Conservation (phyloP, 208 protist species). For the Trypanosoma avium region DNA sequence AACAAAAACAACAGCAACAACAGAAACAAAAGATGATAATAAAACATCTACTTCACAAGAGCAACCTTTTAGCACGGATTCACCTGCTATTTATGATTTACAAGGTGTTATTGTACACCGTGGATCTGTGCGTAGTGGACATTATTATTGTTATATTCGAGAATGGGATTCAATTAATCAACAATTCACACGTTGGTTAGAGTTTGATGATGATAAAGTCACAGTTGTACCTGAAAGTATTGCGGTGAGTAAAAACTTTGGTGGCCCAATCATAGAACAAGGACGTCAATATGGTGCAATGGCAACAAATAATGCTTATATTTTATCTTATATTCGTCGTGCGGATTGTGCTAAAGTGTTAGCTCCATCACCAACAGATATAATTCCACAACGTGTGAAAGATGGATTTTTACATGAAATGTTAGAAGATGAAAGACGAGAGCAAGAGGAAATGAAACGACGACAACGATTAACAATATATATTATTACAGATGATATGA, state of each 20-base stretch:
- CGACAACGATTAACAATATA: constrained; percentile 41
- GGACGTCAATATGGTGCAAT: constrained; percentile 11
- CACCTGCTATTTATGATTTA: constrained; percentile 82
- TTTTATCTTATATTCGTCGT: constrained; percentile 82
- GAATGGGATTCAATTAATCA: constrained; percentile 58
- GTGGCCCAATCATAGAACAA: constrained; percentile 21
- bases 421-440: constrained; percentile 47
- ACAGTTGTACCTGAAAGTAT: constrained; percentile 50
- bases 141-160: constrained; percentile 91
- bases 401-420: constrained; percentile 53
- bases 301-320: constrained; percentile 66
- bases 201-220: constrained; percentile 86
- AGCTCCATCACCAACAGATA: constrained; percentile 52
- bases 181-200: constrained; percentile 70
- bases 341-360: constrained; percentile 58
- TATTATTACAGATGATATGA: constrained; percentile 53
- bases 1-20: neutral
- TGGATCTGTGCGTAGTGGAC: constrained; percentile 83
- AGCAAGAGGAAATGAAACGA: constrained; percentile 41
- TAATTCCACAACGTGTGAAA: constrained; percentile 60
- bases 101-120: constrained; percentile 89
- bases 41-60: too few relatives aligned
- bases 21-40: too few relatives aligned
- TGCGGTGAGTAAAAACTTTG: constrained; percentile 77
- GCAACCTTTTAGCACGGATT: constrained; percentile 41